Conservation (phyloP, 805 yeast genomes). For the Starmerella vitae region DNA sequence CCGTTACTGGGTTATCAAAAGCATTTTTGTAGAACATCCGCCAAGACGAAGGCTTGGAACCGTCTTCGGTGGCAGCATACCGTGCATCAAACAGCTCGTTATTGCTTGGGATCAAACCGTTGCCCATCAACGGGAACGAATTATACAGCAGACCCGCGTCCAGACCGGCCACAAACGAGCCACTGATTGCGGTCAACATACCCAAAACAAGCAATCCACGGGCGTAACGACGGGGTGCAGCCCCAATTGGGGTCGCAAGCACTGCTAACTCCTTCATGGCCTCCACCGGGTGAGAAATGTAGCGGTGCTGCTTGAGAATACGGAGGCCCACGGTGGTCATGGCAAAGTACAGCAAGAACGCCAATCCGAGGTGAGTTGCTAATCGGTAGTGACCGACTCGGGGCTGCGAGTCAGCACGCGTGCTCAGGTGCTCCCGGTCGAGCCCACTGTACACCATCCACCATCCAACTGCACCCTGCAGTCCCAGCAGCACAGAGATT, state of each 20-base stretch:
- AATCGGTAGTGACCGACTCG: conserved; percentile 91
- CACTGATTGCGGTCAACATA: conserved; percentile 87
- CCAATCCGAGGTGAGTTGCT: conserved; percentile 88
- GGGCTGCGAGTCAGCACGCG: conserved; percentile 74
- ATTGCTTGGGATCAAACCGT: conserved; percentile 52
- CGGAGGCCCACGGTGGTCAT: conserved; percentile 86
- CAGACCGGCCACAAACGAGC: conserved; percentile 95
- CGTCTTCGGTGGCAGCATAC: conserved; percentile 32
- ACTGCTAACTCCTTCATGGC: conserved; percentile 43
- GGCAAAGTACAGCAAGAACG: conserved; percentile 73
- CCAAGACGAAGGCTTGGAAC: conserved; percentile 33
- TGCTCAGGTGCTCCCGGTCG: conserved; percentile 61
- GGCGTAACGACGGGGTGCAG: conserved; percentile 43
- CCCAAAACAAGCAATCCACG: conserved; percentile 51
- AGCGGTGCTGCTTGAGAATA: conserved; percentile 58
- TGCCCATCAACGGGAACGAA: conserved; percentile 93
- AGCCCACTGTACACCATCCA: conserved; percentile 99
- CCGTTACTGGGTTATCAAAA: conserved; percentile 91
- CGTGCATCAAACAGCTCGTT: conserved; percentile 65
- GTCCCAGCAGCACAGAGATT: conserved; percentile 63
- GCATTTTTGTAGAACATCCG: conserved; percentile 50
- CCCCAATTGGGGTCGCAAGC: conserved; percentile 48
- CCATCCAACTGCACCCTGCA: conserved; percentile 97
- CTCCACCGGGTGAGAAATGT: conserved; percentile 49
- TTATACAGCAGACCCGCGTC: conserved; percentile 96